A percentile compares a stretch with the other conserved stretches of the same genome.
phyloP scores from a whole-genome alignment of 2,329 filamentous ascomycete genomes.

The Aureobasidium uvarum region DNA sequence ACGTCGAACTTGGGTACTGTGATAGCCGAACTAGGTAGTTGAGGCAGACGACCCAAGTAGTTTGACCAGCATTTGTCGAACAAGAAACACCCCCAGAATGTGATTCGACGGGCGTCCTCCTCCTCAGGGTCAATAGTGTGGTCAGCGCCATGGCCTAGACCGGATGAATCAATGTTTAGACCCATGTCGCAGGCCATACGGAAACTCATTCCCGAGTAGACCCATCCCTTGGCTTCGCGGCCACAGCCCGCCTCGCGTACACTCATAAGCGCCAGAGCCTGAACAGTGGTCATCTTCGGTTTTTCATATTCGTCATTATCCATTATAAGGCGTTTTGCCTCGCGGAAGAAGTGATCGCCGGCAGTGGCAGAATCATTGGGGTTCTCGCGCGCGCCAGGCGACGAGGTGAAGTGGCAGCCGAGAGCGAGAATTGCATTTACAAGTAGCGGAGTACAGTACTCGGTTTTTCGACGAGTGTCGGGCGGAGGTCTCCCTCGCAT shows the following conservation, averaged over 20 bases:
- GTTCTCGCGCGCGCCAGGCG: slow-evolving; percentile 67
- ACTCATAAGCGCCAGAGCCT: slow-evolving; percentile 92
- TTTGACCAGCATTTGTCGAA: slow-evolving; percentile 99
- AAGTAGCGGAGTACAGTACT: slow-evolving; percentile 83
- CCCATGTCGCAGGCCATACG: slow-evolving; percentile 95
- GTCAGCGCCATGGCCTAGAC: slow-evolving; percentile 58
- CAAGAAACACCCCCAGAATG: slow-evolving; percentile 97
- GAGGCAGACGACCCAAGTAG: slow-evolving; percentile 87
- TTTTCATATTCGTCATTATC: slow-evolving; percentile 93
- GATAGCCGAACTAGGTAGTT: slow-evolving; percentile 74
- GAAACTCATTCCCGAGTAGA: slow-evolving; percentile 98
- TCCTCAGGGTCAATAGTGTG: slow-evolving; percentile 71
- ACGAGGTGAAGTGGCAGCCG: slow-evolving; percentile 87
- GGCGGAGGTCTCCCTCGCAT: slow-evolving; percentile 63
- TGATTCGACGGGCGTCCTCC: slow-evolving; percentile 83
- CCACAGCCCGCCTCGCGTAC: slow-evolving; percentile 94
- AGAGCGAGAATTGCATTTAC: slow-evolving; percentile 93
- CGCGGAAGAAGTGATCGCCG: slow-evolving; percentile 92
- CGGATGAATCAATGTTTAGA: slow-evolving; percentile 76
- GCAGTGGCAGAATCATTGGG: slow-evolving; percentile 78
- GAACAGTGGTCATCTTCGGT: slow-evolving; percentile 82
- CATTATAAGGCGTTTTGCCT: slow-evolving; percentile 84
- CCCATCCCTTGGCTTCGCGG: slow-evolving; percentile 93
- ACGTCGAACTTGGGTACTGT: slow-evolving; percentile 88
- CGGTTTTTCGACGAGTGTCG: slow-evolving; percentile 52